phyloP scores from a whole-genome alignment of 345 rosid species.

The Eucalyptus curtisii region DNA sequence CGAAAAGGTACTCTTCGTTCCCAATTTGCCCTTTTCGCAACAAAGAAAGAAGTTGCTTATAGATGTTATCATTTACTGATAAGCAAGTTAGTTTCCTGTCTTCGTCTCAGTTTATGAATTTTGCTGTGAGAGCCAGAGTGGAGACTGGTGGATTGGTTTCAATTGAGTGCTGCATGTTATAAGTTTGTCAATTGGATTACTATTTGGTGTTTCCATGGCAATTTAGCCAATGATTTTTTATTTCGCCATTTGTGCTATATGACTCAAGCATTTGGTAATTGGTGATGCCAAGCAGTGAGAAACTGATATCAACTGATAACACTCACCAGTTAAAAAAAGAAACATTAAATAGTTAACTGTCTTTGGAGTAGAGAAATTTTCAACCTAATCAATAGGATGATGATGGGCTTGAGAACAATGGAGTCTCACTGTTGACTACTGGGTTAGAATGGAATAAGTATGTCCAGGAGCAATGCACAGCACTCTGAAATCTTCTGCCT shows the following conservation, averaged over 20 bases:
- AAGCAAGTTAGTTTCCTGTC: neutral
- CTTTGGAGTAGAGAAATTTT: neutral
- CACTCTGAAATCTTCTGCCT: neutral
- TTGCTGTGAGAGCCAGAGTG: neutral
- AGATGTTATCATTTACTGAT: neutral
- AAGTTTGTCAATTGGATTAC: neutral
- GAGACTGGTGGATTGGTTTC: neutral
- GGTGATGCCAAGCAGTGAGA: neutral
- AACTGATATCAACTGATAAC: neutral
- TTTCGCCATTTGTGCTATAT: neutral
- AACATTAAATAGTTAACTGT: neutral
- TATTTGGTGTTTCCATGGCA: neutral
- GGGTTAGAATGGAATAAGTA: neutral
- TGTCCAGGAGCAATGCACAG: neutral
- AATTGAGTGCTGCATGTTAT: neutral
- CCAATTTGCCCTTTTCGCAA: neutral
- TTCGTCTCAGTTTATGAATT: neutral
- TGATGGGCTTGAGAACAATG: neutral
- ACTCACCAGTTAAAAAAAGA: neutral
- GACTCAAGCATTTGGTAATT: neutral
- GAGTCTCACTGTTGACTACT: neutral
- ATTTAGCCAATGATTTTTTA: neutral
- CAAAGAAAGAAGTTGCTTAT: neutral
- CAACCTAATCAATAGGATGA: neutral
- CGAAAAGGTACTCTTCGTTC: conserved; percentile 22